Conservation (phyloP, 2,329 filamentous ascomycete genomes). For the Shiraia bambusicola region DNA sequence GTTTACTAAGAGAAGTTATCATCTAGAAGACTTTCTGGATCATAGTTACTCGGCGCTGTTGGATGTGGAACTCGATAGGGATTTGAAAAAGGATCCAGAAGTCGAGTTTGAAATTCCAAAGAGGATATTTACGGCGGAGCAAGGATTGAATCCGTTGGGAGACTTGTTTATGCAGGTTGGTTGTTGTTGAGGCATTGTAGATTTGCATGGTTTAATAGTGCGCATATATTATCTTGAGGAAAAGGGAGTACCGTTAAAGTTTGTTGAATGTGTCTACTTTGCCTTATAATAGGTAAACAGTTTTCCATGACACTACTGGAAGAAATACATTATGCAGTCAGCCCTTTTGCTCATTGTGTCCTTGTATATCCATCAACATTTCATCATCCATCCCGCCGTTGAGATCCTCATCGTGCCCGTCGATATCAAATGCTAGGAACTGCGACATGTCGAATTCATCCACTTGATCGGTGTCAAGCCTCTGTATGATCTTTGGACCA, state of each 20-base stretch:
- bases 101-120: constrained; percentile 95
- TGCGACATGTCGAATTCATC: constrained; percentile 5
- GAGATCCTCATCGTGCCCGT: constrained; percentile 1
- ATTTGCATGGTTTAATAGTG: not conserved
- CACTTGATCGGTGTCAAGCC: not conserved
- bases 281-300: no score
- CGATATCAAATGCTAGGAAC: constrained; percentile 2
- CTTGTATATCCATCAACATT: constrained; percentile 29
- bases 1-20: constrained; percentile 94
- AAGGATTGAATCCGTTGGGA: constrained; percentile 34
- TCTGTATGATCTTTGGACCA: not conserved
- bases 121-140: constrained; percentile 63
- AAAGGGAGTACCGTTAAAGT: no score
- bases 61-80: constrained; percentile 79
- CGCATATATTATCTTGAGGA: no score
- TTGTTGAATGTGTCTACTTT: not conserved
- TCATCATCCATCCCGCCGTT: constrained; percentile 23
- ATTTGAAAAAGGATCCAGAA: constrained; percentile 81
- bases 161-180: constrained; percentile 37
- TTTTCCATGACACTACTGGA: not conserved
- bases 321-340: not conserved
- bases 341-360: not conserved
- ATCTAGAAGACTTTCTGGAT: constrained; percentile 95
- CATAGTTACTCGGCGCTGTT: constrained; percentile 86
- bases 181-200: constrained; percentile 29